Evolutionary conservation across 208 protist species (phyloP).

Genomic region (Wallacemonas sp.): DNA sequence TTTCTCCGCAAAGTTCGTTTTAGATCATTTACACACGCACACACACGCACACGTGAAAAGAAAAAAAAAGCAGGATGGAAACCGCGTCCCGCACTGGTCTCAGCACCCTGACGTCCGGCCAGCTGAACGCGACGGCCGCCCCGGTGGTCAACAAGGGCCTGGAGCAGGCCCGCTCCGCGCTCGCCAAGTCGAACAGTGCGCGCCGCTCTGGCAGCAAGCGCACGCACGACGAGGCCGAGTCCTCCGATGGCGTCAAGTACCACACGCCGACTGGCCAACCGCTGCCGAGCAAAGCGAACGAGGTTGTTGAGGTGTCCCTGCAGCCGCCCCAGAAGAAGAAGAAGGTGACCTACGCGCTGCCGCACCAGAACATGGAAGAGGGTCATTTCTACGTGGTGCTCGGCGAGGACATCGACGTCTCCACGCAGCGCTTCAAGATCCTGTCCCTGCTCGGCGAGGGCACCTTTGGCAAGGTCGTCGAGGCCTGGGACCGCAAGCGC

Average conservation of each 20-base stretch:
- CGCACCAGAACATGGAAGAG: slow-evolving; percentile 87
- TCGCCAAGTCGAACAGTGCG: slow-evolving; percentile 18
- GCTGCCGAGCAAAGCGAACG: slow-evolving; percentile 25
- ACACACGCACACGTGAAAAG: no score
- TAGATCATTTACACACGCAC: neutral
- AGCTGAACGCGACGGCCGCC: slow-evolving; percentile 8
- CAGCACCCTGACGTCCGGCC: slow-evolving; percentile 7
- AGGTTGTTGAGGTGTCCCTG: slow-evolving; percentile 42
- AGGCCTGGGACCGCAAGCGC: slow-evolving; percentile 87
- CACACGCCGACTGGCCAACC: slow-evolving; percentile 26
- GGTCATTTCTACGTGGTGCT: slow-evolving; percentile 92
- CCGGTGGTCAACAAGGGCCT: slow-evolving; percentile 16
- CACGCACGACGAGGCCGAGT: slow-evolving; percentile 51
- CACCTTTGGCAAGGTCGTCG: slow-evolving; percentile 90
- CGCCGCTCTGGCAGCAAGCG: slow-evolving; percentile 83
- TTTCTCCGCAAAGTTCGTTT: no score
- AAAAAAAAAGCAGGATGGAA: no score
- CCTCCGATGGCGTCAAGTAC: slow-evolving; percentile 42
- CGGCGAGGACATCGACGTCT: slow-evolving; percentile 88
- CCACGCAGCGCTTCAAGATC: slow-evolving; percentile 87
- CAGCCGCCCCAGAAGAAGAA: slow-evolving; percentile 63
- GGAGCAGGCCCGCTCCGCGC: slow-evolving; percentile 9
- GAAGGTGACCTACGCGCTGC: slow-evolving; percentile 85
- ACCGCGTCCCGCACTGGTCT: slow-evolving; percentile 14
- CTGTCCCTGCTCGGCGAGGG: slow-evolving; percentile 88